Percentiles rank a stretch among this genome's conserved stretches.
phyloP scores from a whole-genome alignment of 1,139 yeast species.

The Pichia kudriavzevii region DNA sequence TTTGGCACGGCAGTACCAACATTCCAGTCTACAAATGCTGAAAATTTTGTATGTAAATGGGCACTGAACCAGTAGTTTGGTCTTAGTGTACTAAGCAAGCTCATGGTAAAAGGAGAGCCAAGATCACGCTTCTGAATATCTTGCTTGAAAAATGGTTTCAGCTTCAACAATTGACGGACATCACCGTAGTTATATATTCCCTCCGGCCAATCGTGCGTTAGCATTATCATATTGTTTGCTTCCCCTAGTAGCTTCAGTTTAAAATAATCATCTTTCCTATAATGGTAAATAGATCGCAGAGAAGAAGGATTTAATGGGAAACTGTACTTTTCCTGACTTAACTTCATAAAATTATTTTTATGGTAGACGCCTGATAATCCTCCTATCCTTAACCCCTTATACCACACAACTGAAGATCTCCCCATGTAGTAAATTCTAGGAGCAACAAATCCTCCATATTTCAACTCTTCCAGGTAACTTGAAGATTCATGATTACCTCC shows the following conservation, averaged over 20 bases:
- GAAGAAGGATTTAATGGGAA: slow-evolving; percentile 41
- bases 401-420: slow-evolving; percentile 65
- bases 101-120: slow-evolving; percentile 71
- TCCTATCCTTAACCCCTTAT: slow-evolving; percentile 63
- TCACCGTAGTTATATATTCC: slow-evolving; percentile 68
- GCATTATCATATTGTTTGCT: slow-evolving; percentile 32
- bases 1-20: slow-evolving; percentile 13
- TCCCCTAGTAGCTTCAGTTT: slow-evolving; percentile 40
- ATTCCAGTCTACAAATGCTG: slow-evolving; percentile 41
- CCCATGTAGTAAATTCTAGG: slow-evolving; percentile 89
- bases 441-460: slow-evolving; percentile 92
- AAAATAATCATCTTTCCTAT: slow-evolving; percentile 54
- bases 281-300: slow-evolving; percentile 64
- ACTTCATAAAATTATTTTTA: slow-evolving; percentile 34
- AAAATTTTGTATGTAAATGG: slow-evolving; percentile 74
- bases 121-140: slow-evolving; percentile 56
- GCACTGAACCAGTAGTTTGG: slow-evolving; percentile 85
- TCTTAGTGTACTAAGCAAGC: slow-evolving; percentile 42
- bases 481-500: slow-evolving; percentile 97
- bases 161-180: slow-evolving; percentile 35
- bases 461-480: slow-evolving; percentile 62
- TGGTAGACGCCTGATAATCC: slow-evolving; percentile 86
- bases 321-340: slow-evolving; percentile 31
- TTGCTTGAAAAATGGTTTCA: slow-evolving; percentile 58
- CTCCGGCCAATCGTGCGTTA: slow-evolving; percentile 95